These are phyloP conservation scores for Leucoagaricus sp. DNA, from an alignment of 1,284 basidiomycete genomes.

Conservation along the genomic window DNA sequence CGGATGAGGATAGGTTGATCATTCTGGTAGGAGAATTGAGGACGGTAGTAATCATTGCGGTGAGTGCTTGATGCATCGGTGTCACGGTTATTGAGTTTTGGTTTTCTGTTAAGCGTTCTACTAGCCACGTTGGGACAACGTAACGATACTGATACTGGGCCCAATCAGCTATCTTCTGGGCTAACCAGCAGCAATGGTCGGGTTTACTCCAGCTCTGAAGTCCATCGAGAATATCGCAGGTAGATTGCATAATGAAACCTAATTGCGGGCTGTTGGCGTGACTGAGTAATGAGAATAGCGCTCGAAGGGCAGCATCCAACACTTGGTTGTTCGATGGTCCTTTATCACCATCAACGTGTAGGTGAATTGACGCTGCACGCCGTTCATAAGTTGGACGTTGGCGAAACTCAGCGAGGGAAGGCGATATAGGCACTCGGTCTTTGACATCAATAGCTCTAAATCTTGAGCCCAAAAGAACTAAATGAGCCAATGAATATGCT, in stretches of 20 bases:
- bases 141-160: slow-evolving; percentile 92
- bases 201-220: slow-evolving; percentile 71
- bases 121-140: slow-evolving; percentile 82
- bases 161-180: slow-evolving; percentile 78
- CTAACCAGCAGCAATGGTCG: slow-evolving; percentile 84
- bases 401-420: slow-evolving; percentile 81
- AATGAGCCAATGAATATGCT: slow-evolving; percentile 30
- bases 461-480: slow-evolving; percentile 17
- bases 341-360: slow-evolving; percentile 86
- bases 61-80: slow-evolving; percentile 68
- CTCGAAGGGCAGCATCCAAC: slow-evolving; percentile 70
- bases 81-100: slow-evolving; percentile 59
- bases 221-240: slow-evolving; percentile 66
- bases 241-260: slow-evolving; percentile 69
- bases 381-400: slow-evolving; percentile 75
- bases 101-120: slow-evolving; percentile 77
- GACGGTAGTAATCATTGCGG: slow-evolving; percentile 82
- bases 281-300: slow-evolving; percentile 71
- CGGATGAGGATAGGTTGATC: slow-evolving; percentile 90
- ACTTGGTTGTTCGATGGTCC: slow-evolving; percentile 81
- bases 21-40: slow-evolving; percentile 83
- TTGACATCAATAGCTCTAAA: slow-evolving; percentile 61
- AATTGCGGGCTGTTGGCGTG: slow-evolving; percentile 83
- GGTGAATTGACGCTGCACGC: slow-evolving; percentile 83
- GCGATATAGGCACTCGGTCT: slow-evolving; percentile 62